Evolutionary conservation across 2,329 filamentous ascomycete species (phyloP).

Genomic region (Microcyclospora pomicola): DNA sequence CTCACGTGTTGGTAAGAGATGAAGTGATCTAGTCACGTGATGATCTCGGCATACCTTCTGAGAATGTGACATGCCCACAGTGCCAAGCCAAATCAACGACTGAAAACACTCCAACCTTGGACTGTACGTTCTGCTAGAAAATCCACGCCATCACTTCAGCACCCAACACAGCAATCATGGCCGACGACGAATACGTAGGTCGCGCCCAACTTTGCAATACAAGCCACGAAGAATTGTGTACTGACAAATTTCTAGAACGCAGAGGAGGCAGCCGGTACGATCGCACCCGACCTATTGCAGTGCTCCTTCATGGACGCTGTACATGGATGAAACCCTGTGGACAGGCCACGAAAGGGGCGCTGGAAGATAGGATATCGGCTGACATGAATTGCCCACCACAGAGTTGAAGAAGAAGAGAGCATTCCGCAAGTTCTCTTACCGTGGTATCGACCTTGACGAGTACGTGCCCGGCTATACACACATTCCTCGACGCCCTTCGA

Average conservation of each 20-base stretch:
- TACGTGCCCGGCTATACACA: constrained; percentile 40
- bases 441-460: constrained; percentile 98
- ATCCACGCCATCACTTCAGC: too few species aligned
- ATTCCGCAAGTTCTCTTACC: constrained; percentile 99
- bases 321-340: constrained; percentile 28
- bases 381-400: constrained; percentile 24
- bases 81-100: too few species aligned
- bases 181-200: constrained; percentile 80
- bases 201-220: constrained; percentile 16
- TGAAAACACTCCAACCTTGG: too few species aligned
- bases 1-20: too few species aligned
- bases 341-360: constrained; percentile 27
- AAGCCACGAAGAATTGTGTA: constrained; percentile 2
- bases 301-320: constrained; percentile 14
- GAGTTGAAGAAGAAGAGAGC: constrained; percentile 99
- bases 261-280: constrained; percentile 78
- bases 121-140: too few species aligned
- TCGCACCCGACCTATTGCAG: constrained; percentile 11
- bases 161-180: constrained; percentile 46
- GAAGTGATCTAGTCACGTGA: too few species aligned
- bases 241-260: constrained; percentile 53
- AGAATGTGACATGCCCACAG: too few species aligned
- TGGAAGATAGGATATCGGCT: constrained; percentile 25
- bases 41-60: too few species aligned
- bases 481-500: neutral